Base-by-base conservation (phyloP, 2,329 filamentous ascomycete species). In the Thermothelomyces thermophilus region DNA sequence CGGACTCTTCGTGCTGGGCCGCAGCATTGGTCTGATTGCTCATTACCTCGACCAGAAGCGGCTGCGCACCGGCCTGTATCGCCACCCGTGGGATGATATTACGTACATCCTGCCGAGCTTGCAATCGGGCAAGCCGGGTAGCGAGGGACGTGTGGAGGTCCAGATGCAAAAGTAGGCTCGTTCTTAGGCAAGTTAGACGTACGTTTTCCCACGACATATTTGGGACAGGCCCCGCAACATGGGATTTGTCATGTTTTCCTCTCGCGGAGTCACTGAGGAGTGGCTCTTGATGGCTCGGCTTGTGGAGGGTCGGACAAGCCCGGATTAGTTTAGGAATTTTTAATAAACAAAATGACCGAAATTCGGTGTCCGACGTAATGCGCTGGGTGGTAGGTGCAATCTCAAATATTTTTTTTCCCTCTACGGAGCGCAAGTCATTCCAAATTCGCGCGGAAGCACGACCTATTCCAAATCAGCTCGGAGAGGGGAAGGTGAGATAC, bases 11-110 rank as follows among this genome's bases (percentile, higher is more conserved):
- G 93, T 98, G 41, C 83, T 98, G 54, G 93, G 93, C 67, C 87
- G 93, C 68, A 89, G 83, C 71, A 98, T 98, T 66, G 93, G 93
- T 87, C 80, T 98, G 61, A 98, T 98, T 86, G 93, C 93, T 66
- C 93, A 98, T 75, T 97, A 91, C 82, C 84, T 98, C 64, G 93
- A 98, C 77, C 93, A 98, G 83, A 98, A 98, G 90, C 84, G 93
- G 73, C 82, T 98, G 72, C 87, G 91, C 66, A 98, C 93, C 66
- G 93, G 93, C 70, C 83, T 98, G 60, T 98, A 98, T 87, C 87
- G 93, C 70, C 90, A 95, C 82, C 93, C 93, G 68, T 97, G 93
- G 93, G 93, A 95, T 70, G 90, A 95, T 71, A 95, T 95, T 68
- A 95, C 90, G 60, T 95, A 95, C 75, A 81, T 95, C 62, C 84